Evolutionary conservation across 345 rosid genomes (phyloP).

Genomic region (Raphanus raphanistrum): DNA sequence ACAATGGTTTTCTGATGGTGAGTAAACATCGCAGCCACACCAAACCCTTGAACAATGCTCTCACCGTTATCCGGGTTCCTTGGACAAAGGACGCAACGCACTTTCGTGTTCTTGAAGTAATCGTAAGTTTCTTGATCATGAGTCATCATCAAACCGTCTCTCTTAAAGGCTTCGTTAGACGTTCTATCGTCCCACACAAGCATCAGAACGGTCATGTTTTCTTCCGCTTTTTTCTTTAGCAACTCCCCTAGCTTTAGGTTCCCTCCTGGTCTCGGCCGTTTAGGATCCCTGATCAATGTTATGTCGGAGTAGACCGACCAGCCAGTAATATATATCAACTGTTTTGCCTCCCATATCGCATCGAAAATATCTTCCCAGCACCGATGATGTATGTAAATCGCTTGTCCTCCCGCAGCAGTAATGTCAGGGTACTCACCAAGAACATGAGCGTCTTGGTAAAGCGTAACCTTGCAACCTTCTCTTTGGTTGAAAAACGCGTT

Average conservation of each 20-base stretch:
- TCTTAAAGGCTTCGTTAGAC: constrained; percentile 45
- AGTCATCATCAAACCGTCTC: constrained; percentile 71
- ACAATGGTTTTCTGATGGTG: constrained; percentile 81
- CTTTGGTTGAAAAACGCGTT: constrained; percentile 58
- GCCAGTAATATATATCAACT: constrained; percentile 71
- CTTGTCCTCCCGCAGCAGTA: constrained; percentile 9
- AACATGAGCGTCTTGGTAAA: constrained; percentile 86
- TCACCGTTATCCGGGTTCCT: constrained; percentile 50
- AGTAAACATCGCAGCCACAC: constrained; percentile 57
- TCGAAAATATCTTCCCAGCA: constrained; percentile 89
- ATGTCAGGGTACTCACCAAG: constrained; percentile 36
- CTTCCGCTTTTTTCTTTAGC: constrained; percentile 57
- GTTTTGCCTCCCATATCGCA: constrained; percentile 55
- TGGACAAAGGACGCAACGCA: constrained; percentile 68
- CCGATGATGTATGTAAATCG: constrained; percentile 42
- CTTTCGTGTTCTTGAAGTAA: constrained; percentile 55
- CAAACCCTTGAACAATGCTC: constrained; percentile 49
- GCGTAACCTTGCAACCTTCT: constrained; percentile 62
- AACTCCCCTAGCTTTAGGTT: constrained; percentile 55
- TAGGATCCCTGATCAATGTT: constrained; percentile 61
- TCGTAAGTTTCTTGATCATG: constrained; percentile 66
- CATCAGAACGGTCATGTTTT: constrained; percentile 62
- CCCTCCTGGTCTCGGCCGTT: constrained; percentile 34
- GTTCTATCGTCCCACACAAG: constrained; percentile 88
- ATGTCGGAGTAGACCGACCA: constrained; percentile 71